Evolutionary conservation across 1,284 basidiomycete genomes (phyloP).

Genomic region (Ustilago trichophora): DNA sequence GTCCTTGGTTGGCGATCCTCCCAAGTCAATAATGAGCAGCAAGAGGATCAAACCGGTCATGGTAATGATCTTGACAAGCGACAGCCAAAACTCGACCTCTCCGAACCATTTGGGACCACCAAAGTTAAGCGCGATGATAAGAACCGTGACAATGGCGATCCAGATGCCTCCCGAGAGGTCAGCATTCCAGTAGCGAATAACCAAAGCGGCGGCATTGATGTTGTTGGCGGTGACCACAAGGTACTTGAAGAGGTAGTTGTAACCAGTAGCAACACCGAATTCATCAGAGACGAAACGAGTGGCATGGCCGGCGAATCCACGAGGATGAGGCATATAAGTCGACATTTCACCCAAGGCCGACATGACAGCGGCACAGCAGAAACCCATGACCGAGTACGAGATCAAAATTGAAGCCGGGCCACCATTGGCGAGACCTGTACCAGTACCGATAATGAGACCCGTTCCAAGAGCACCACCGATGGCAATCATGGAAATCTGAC

Average conservation of each 20-base stretch:
- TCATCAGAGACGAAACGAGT: constrained; percentile 69
- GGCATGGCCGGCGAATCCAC: constrained; percentile 67
- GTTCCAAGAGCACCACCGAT: constrained; percentile 68
- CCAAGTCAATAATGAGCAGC: constrained; percentile 51
- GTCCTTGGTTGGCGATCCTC: constrained; percentile 71
- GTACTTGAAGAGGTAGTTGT: constrained; percentile 50
- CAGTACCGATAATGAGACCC: constrained; percentile 78
- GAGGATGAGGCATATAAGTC: constrained; percentile 67
- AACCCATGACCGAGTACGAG: constrained; percentile 66
- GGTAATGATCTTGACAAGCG: constrained; percentile 42
- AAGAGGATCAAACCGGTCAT: constrained; percentile 51
- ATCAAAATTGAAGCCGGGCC: constrained; percentile 70
- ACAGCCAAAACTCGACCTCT: constrained; percentile 69
- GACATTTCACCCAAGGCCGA: constrained; percentile 68
- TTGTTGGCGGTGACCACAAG: constrained; percentile 36
- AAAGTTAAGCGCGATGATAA: constrained; percentile 66
- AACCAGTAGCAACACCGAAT: constrained; percentile 66
- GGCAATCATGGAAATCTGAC: constrained; percentile 74
- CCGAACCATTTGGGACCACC: constrained; percentile 71
- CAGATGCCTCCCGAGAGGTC: constrained; percentile 56
- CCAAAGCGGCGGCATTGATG: constrained; percentile 28
- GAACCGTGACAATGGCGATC: constrained; percentile 35
- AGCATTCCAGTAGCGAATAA: constrained; percentile 30
- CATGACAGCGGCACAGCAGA: constrained; percentile 52
- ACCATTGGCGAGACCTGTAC: constrained; percentile 67